These are phyloP conservation scores for Parascedosporium putredinis DNA, from an alignment of 2,329 filamentous ascomycete species.

Conservation along the genomic window DNA sequence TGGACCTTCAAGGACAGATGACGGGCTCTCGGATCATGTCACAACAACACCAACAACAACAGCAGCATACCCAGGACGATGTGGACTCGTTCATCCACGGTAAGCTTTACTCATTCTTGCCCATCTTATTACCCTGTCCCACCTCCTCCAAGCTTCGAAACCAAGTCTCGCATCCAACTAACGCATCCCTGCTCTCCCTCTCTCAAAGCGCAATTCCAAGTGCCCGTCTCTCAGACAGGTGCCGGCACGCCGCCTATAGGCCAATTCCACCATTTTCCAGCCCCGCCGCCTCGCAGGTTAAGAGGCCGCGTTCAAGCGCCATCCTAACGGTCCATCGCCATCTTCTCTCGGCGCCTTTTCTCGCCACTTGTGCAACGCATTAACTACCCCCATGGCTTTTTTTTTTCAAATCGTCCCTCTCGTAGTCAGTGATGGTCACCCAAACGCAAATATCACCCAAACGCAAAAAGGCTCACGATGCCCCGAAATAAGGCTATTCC, in stretches of 20 bases:
- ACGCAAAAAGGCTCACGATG: too few species aligned
- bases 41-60: neutral
- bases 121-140: neutral
- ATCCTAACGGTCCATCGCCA: neutral
- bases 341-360: too few species aligned
- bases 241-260: conserved; percentile 2
- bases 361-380: too few species aligned
- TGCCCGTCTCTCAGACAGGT: neutral
- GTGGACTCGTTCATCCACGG: conserved; percentile 5
- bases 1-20: conserved; percentile 13
- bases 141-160: too few species aligned
- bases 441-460: too few species aligned
- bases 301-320: conserved; percentile 3
- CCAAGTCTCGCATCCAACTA: too few species aligned
- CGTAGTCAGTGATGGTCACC: too few species aligned
- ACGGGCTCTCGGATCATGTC: conserved; percentile 1
- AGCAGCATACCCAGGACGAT: conserved; percentile 4
- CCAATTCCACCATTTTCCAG: conserved; percentile 7
- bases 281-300: neutral
- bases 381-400: too few species aligned
- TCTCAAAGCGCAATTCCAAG: conserved; percentile 6
- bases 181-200: too few species aligned
- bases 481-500: too few species aligned
- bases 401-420: too few species aligned
- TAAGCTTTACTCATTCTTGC: neutral